These are phyloP conservation scores for Amaranthus hypochondriacus DNA, from an alignment of 148 eudicot genomes.

Conservation along the genomic window DNA sequence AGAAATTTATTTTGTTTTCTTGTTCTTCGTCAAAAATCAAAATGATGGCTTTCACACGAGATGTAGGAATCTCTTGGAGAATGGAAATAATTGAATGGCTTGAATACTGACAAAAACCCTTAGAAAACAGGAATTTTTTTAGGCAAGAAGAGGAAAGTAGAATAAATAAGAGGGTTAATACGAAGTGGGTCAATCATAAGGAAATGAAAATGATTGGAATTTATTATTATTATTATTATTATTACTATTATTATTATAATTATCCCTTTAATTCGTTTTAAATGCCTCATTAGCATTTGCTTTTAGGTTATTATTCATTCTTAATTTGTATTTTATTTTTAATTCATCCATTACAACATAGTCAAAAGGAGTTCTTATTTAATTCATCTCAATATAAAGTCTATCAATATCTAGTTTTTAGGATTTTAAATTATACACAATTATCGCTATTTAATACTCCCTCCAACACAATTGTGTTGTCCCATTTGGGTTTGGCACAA, in stretches of 20 bases:
- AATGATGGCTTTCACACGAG: not conserved
- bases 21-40: slow-evolving; percentile 2
- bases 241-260: not conserved
- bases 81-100: not conserved
- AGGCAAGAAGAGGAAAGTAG: slow-evolving; percentile 12
- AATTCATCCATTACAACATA: too few species aligned
- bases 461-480: too few species aligned
- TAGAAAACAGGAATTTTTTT: not conserved
- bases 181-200: slow-evolving; percentile 26
- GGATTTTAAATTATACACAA: too few species aligned
- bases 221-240: not conserved
- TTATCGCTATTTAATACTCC: too few species aligned
- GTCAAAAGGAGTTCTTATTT: too few species aligned
- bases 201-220: slow-evolving; percentile 12
- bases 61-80: slow-evolving; percentile 1
- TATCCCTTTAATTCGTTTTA: not conserved
- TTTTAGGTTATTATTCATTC: not conserved
- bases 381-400: too few species aligned
- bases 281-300: too few species aligned
- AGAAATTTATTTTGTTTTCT: too few species aligned
- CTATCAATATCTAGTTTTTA: too few species aligned
- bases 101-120: slow-evolving; percentile 5
- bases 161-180: not conserved
- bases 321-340: too few species aligned
- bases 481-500: too few species aligned